Conservation (phyloP, 2,329 filamentous ascomycete genomes). For the Pseudopithomyces chartarum region DNA sequence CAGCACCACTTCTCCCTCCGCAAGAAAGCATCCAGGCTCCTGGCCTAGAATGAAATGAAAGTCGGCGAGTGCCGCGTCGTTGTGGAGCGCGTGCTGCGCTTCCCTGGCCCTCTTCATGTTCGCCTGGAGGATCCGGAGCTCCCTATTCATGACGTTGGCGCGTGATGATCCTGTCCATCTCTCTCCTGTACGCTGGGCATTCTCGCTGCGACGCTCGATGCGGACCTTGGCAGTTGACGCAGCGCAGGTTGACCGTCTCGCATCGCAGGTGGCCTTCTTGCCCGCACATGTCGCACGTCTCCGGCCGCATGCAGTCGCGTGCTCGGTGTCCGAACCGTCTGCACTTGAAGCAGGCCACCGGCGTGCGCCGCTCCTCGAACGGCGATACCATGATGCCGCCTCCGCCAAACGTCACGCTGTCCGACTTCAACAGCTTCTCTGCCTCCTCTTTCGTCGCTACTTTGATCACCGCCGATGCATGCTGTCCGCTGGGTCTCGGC, state of each 20-base stretch:
- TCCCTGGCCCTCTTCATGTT: constrained; percentile 14
- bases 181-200: constrained; percentile 10
- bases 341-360: constrained; percentile 12
- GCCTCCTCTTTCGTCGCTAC: constrained; percentile 15
- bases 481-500: constrained; percentile 12
- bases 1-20: constrained; percentile 7
- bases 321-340: constrained; percentile 13
- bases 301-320: constrained; percentile 11
- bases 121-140: constrained; percentile 13
- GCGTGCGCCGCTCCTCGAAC: constrained; percentile 15
- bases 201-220: constrained; percentile 5
- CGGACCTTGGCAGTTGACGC: constrained; percentile 9
- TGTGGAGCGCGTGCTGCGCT: constrained; percentile 14
- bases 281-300: too few species aligned
- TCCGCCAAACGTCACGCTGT: constrained; percentile 14
- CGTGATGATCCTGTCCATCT: constrained; percentile 5
- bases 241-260: constrained; percentile 11
- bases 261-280: constrained; percentile 11
- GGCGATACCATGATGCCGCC: constrained; percentile 10
- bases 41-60: constrained; percentile 16
- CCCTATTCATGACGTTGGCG: constrained; percentile 15
- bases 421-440: constrained; percentile 15
- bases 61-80: constrained; percentile 11
- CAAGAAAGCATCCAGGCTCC: constrained; percentile 12
- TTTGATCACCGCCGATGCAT: constrained; percentile 15